These are phyloP conservation scores for Euphorbia lathyris DNA, from an alignment of 345 rosid genomes.

Conservation along the genomic window DNA sequence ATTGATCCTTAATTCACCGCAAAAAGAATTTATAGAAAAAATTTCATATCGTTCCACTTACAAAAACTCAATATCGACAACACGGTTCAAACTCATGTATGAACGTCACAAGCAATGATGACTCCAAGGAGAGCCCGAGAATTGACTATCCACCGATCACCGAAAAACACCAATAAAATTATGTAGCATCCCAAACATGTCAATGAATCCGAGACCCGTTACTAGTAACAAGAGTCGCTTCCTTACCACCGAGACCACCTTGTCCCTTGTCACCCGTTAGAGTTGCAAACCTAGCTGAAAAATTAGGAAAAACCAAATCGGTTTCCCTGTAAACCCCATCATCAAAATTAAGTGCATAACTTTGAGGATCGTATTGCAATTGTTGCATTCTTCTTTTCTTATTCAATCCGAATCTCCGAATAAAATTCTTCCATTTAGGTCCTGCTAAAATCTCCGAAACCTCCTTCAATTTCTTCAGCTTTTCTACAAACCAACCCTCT, in stretches of 20 bases:
- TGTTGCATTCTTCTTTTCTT: conserved; percentile 37
- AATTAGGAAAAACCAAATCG: conserved; percentile 18
- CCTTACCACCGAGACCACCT: neutral
- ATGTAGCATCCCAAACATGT: no score
- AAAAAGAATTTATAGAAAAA: no score
- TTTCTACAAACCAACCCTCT: conserved; percentile 30
- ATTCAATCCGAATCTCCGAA: conserved; percentile 36
- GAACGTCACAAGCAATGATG: no score
- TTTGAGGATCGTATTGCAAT: conserved; percentile 55
- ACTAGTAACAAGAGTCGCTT: no score
- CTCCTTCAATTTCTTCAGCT: conserved; percentile 37
- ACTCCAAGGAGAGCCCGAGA: no score
- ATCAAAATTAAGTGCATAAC: conserved; percentile 75
- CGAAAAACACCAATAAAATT: no score
- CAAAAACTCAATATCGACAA: no score
- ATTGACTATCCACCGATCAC: no score
- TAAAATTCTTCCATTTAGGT: conserved; percentile 64
- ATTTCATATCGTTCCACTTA: no score
- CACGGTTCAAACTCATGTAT: no score
- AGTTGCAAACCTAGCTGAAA: conserved; percentile 38
- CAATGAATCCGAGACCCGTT: no score
- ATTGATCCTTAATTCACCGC: no score
- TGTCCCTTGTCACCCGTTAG: conserved; percentile 15
- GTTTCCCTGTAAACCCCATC: conserved; percentile 35
- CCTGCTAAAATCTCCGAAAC: conserved; percentile 52